phyloP scores from a whole-genome alignment of 768 basidiomycete genomes.

The Inosperma sp. region DNA sequence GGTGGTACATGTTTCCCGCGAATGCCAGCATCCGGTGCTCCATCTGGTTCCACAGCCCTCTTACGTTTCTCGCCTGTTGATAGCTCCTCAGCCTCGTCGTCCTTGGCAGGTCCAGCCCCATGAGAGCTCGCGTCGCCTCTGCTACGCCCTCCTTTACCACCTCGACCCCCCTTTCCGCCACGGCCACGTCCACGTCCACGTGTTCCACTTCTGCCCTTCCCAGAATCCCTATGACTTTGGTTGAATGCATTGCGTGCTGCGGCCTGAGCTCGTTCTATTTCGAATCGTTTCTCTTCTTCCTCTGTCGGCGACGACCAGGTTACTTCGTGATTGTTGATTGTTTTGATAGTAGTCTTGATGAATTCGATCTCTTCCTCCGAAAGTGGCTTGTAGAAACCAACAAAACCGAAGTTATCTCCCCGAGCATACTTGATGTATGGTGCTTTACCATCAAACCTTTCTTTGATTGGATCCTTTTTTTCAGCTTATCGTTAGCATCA shows the following conservation, averaged over 20 bases:
- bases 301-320: conserved; percentile 67
- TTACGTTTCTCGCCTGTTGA: conserved; percentile 68
- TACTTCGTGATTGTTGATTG: conserved; percentile 59
- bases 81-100: conserved; percentile 36
- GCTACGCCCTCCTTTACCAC: conserved; percentile 38
- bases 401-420: conserved; percentile 46
- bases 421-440: conserved; percentile 49
- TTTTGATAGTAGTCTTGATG: conserved; percentile 61
- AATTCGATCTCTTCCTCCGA: conserved; percentile 68
- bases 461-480: conserved; percentile 43
- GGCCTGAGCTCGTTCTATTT: conserved; percentile 66
- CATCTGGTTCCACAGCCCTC: conserved; percentile 72
- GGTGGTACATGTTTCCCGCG: conserved; percentile 63
- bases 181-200: conserved; percentile 32
- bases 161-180: conserved; percentile 43
- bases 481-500: not conserved
- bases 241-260: conserved; percentile 53
- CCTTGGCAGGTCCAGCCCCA: conserved; percentile 31
- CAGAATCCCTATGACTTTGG: conserved; percentile 26
- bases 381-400: conserved; percentile 61
- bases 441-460: conserved; percentile 44
- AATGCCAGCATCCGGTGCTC: conserved; percentile 62
- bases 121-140: conserved; percentile 39
- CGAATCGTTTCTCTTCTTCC: conserved; percentile 67
- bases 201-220: conserved; percentile 23